Conservation (phyloP, 345 rosid genomes). For the Ceriops zippeliana region DNA sequence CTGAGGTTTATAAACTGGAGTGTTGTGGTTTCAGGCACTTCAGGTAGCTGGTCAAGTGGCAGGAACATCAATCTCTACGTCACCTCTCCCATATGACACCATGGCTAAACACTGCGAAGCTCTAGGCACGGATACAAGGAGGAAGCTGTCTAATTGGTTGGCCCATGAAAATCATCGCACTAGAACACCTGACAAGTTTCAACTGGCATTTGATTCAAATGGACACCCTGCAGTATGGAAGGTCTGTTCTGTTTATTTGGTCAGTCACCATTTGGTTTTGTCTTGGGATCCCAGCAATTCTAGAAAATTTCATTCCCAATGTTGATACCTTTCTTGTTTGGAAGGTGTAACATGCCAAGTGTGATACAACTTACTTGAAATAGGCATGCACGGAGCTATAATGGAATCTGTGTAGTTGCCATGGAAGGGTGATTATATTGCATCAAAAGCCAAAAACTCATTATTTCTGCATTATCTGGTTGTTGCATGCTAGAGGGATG, state of each 20-base stretch:
- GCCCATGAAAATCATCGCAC: conserved; percentile 51
- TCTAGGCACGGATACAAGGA: conserved; percentile 67
- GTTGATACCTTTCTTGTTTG: no score
- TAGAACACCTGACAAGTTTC: conserved; percentile 19
- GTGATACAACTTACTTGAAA: no score
- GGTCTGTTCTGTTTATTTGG: conserved; percentile 25
- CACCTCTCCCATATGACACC: conserved; percentile 81
- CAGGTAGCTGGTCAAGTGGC: conserved; percentile 96
- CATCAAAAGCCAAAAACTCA: no score
- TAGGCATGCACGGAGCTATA: no score
- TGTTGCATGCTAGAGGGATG: no score
- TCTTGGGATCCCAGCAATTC: no score
- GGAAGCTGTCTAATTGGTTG: conserved; percentile 90
- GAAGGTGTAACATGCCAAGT: no score
- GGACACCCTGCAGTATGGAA: conserved; percentile 36
- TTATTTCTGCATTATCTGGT: no score
- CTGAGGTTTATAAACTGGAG: not conserved
- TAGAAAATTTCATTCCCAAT: no score
- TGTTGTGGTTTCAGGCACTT: conserved; percentile 57
- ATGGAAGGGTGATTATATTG: no score
- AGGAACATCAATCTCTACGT: conserved; percentile 67
- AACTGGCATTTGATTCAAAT: conserved; percentile 26
- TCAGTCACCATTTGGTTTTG: no score
- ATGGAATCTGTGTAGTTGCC: no score
- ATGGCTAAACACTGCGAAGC: conserved; percentile 87